These are phyloP conservation scores for Hanseniaspora occidentalis DNA, from an alignment of 805 yeast genomes.

Conservation along the genomic window DNA sequence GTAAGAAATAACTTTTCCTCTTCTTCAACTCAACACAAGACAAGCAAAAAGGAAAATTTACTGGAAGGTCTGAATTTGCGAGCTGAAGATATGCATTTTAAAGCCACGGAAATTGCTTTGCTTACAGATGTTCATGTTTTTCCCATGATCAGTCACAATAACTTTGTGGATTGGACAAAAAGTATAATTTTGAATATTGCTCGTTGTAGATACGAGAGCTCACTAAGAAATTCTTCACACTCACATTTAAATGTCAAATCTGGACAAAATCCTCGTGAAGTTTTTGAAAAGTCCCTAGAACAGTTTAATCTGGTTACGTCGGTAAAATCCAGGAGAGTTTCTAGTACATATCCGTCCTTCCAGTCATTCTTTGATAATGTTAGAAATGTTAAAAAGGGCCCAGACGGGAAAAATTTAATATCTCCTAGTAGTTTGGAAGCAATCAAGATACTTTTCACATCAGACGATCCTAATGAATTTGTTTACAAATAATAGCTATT, in stretches of 20 bases:
- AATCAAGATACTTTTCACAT: conserved; percentile 34
- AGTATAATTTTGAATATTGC: conserved; percentile 47
- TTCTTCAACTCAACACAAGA: conserved; percentile 2
- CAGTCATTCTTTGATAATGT: conserved; percentile 19
- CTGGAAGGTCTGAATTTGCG: conserved; percentile 7
- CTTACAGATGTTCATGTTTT: conserved; percentile 8
- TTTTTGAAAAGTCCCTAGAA: conserved; percentile 36
- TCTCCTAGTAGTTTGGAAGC: conserved; percentile 39
- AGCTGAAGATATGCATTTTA: conserved; percentile 5
- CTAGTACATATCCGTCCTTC: conserved; percentile 30
- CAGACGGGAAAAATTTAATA: conserved; percentile 33
- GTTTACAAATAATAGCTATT: conserved; percentile 7
- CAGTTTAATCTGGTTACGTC: conserved; percentile 50
- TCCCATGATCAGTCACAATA: conserved; percentile 25
- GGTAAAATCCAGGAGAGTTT: conserved; percentile 34
- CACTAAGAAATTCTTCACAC: conserved; percentile 39
- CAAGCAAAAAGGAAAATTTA: conserved; percentile 7
- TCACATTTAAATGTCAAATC: conserved; percentile 47
- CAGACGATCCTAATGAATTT: conserved; percentile 37
- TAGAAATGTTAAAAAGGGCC: conserved; percentile 28
- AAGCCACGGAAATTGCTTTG: conserved; percentile 5
- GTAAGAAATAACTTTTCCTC: conserved; percentile 15
- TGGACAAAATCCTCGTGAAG: conserved; percentile 35
- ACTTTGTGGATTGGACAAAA: conserved; percentile 40
- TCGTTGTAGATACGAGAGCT: conserved; percentile 39